Evolutionary conservation across 1,284 basidiomycete species (phyloP), one percentile per base, ranked within the genome.

Genomic region (Heliocybe sulcata): DNA sequence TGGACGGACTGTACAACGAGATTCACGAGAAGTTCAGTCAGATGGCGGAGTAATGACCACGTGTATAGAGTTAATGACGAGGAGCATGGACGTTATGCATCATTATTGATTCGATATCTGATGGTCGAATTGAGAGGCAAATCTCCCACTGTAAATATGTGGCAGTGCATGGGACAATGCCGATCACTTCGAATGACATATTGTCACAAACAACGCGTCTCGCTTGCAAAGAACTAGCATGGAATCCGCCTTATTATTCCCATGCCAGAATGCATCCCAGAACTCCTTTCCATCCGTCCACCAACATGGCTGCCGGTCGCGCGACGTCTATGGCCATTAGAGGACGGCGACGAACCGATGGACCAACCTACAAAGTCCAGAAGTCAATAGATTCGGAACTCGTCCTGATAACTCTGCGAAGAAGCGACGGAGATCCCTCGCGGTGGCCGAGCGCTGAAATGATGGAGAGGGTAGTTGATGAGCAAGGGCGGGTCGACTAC

Each of bases 11-110:
- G 55, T 76, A 94, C 69, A 71, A 72, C 58, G 92, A 94, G 72
- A 94, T 95, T 60, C 87, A 89, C 65, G 92, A 94, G 71, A 92
- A 89, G 65, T 94, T 95, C 79, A 81, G 91, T 58, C 85, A 90
- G 69, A 72, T 94, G 69, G 87, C 80, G 64, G 92, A 94, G 76
- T 94, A 80, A 64, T 42, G 38, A 4, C 38, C 19, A 20, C 19
- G 16, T 42, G 38, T n/a, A 16, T 42, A 42, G 38, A 42, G n/a
- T 42, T 42, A 42, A 42, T 42, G 38, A 42, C 16, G 29, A 31
- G 29, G 29, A 31, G 4, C 12, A 12, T 6, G 6, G 29, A n/a
- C 4, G 38, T 8, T n/a, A 8, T 42, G 16, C 38, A 42, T 42
- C n/a, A n/a, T n/a, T n/a, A n/a, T n/a, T n/a, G n/a, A n/a, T n/a